Conservation (phyloP, 352 stramenopile genomes). For the Phytopythium aichiense region DNA sequence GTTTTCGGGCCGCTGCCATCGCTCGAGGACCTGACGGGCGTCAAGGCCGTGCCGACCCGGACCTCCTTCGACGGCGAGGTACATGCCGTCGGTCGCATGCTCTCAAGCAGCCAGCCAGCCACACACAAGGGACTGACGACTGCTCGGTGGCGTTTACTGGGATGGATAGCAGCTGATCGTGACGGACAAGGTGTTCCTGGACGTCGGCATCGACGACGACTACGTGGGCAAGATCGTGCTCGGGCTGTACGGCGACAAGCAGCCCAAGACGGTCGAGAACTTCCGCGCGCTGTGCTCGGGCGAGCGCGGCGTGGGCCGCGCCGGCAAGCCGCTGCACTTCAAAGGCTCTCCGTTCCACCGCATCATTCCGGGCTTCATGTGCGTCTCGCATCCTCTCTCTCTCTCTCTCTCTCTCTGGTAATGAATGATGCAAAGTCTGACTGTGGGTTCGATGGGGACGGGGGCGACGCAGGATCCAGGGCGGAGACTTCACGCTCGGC, state of each 20-base stretch:
- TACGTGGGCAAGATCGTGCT: constrained; percentile 83
- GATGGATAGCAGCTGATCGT: constrained; percentile 34
- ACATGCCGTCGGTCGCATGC: background rate
- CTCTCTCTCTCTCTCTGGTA: constrained; percentile 4
- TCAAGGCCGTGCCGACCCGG: constrained; percentile 25
- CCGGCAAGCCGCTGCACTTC: constrained; percentile 95
- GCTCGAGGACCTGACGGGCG: constrained; percentile 50
- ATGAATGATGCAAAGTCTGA: background rate
- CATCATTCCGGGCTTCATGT: constrained; percentile 95
- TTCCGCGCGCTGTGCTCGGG: constrained; percentile 79
- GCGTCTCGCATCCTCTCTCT: constrained; percentile 16
- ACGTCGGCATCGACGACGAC: constrained; percentile 94
- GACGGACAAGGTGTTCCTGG: constrained; percentile 93
- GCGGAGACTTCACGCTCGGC: constrained; percentile 92
- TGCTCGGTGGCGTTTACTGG: background rate
- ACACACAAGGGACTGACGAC: background rate
- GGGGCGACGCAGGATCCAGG: constrained; percentile 72
- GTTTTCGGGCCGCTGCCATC: constrained; percentile 63
- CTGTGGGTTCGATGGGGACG: background rate
- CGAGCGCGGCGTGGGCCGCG: constrained; percentile 62
- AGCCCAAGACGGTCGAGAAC: constrained; percentile 79
- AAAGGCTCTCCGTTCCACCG: constrained; percentile 94
- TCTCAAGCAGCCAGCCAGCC: background rate
- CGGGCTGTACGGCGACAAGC: constrained; percentile 69
- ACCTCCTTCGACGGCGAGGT: constrained; percentile 47